Evolutionary conservation across 139 green algal species (phyloP), one percentile per base, ranked within the genome.

Genomic region (Astrephomene gubernaculifera): DNA sequence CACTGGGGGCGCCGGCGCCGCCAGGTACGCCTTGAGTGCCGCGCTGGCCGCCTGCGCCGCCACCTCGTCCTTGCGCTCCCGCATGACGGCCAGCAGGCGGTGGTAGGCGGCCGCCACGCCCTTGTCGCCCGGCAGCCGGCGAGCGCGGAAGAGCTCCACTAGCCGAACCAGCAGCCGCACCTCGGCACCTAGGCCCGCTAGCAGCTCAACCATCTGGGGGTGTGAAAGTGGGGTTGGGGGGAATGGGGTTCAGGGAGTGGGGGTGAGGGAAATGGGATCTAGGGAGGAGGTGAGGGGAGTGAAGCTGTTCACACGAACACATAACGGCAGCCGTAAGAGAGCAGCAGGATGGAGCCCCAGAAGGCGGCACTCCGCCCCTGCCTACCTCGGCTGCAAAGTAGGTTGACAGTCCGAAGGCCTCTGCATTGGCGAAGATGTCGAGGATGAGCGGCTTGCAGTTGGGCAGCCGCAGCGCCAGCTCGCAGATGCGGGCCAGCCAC

Each of bases 301-400:
- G n/a, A n/a, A n/a, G n/a, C n/a, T n/a, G n/a, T n/a, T n/a, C n/a
- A n/a, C n/a, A n/a, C n/a, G n/a, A n/a, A n/a, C n/a, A n/a, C n/a
- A n/a, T n/a, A n/a, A n/a, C n/a, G n/a, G n/a, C n/a, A n/a, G n/a
- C n/a, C n/a, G n/a, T n/a, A n/a, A n/a, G n/a, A n/a, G n/a, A n/a
- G n/a, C n/a, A n/a, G n/a, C n/a, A n/a, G n/a, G n/a, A n/a, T n/a
- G n/a, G n/a, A n/a, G n/a, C n/a, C n/a, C n/a, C n/a, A n/a, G n/a
- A n/a, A 45, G 33, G 64, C 6, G 35, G 33, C 49, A 12, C 49
- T 57, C 49, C 49, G 17, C 49, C 57, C 36, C 35, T 3, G 4
- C 78, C 2, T 41, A 84, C 78, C 44, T 84, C 78, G 0, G 78
- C 61, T 38, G 78, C 78, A 21, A 84, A 84, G 78, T 84, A 84